phyloP scores from a whole-genome alignment of 1,284 basidiomycete genomes.

The Laetiporus sulphureus region DNA sequence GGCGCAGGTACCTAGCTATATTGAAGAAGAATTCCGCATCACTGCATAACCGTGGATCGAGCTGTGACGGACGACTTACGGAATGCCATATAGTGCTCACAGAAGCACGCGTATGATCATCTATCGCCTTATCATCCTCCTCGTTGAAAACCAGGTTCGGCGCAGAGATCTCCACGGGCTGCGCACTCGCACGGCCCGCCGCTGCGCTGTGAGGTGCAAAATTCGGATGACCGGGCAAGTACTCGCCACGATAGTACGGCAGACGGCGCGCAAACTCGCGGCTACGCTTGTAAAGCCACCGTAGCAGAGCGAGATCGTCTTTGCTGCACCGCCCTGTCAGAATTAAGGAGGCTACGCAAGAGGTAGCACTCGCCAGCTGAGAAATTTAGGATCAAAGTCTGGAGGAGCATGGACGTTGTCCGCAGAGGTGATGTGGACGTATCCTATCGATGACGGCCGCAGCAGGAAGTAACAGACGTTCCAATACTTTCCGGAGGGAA shows the following conservation, averaged over 20 bases:
- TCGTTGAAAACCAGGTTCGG: slow-evolving; percentile 48
- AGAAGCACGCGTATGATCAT: slow-evolving; percentile 42
- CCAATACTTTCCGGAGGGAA: background rate
- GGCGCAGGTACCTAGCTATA: slow-evolving; percentile 30
- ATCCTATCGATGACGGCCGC: background rate
- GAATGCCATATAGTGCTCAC: slow-evolving; percentile 23
- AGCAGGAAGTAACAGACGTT: background rate
- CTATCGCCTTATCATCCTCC: slow-evolving; percentile 60
- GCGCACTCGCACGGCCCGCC: slow-evolving; percentile 1
- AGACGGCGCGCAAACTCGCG: slow-evolving; percentile 31
- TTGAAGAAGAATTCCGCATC: background rate
- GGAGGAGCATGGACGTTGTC: background rate
- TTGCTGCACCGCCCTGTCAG: too few relatives aligned
- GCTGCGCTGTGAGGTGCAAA: slow-evolving; percentile 21
- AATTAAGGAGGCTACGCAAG: background rate
- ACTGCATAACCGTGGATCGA: too few relatives aligned
- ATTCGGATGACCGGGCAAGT: slow-evolving; percentile 21
- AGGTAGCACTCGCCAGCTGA: background rate
- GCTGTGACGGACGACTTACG: too few relatives aligned
- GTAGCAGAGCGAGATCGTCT: slow-evolving; percentile 34
- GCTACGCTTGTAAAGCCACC: slow-evolving; percentile 28
- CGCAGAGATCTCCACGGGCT: slow-evolving; percentile 12
- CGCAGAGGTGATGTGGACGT: background rate
- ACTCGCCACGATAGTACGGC: slow-evolving; percentile 30
- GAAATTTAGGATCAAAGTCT: background rate